Conservation (phyloP, 2,329 filamentous ascomycete species). For the Immersiporthe knoxdaviesiana region DNA sequence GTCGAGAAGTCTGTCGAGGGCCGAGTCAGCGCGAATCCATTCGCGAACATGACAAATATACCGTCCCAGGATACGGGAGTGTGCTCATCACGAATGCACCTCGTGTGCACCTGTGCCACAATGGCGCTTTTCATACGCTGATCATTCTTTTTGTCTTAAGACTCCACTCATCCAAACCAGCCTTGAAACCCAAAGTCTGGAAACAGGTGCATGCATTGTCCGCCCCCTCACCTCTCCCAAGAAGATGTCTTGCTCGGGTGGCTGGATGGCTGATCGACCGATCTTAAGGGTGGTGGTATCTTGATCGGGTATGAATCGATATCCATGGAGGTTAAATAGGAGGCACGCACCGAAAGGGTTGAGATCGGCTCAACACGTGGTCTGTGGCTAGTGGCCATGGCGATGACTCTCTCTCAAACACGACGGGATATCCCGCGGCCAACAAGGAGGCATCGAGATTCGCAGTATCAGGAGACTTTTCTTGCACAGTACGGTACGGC, state of each 20-base stretch:
- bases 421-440: background rate
- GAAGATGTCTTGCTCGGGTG: background rate
- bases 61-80: background rate
- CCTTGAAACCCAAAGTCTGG: background rate
- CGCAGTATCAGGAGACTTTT: background rate
- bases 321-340: background rate
- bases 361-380: slow-evolving; percentile 12
- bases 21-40: background rate
- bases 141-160: background rate
- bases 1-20: background rate
- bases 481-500: background rate
- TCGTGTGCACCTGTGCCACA: slow-evolving; percentile 2
- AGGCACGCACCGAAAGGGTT: background rate
- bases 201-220: background rate
- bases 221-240: background rate
- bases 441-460: background rate
- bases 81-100: background rate
- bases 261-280: slow-evolving; percentile 5
- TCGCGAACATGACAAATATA: background rate
- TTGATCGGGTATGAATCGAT: background rate
- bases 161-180: background rate
- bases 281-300: background rate
- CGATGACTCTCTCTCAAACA: background rate
- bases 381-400: background rate
- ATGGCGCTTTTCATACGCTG: background rate